Evolutionary conservation across 108 stramenopile genomes (phyloP).

Genomic region (Cylindrotheca closterium): DNA sequence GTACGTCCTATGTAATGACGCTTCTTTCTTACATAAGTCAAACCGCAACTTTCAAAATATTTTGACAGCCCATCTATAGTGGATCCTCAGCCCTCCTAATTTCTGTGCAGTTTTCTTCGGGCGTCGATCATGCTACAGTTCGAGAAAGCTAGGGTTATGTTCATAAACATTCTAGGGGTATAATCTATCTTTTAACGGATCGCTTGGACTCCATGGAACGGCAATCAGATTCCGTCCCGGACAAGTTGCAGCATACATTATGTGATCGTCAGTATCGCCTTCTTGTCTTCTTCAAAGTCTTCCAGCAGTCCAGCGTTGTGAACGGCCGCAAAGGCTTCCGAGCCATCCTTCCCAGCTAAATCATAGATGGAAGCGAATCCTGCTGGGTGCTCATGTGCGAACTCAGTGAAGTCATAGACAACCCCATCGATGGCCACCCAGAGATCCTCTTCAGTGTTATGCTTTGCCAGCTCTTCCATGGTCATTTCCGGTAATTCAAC

Average conservation of each 20-base stretch:
- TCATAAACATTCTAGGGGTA: too few relatives aligned
- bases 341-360: conserved; percentile 84
- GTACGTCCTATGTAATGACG: not conserved
- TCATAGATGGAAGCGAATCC: conserved; percentile 80
- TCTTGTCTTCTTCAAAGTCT: conserved; percentile 72
- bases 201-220: too few relatives aligned
- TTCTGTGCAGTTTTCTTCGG: not conserved
- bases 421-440: conserved; percentile 88
- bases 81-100: conserved; percentile 11
- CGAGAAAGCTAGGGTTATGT: too few relatives aligned
- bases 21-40: conserved; percentile 8
- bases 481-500: conserved; percentile 47
- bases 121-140: not conserved
- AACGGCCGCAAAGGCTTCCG: conserved; percentile 80
- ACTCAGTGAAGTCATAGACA: conserved; percentile 91
- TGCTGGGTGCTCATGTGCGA: conserved; percentile 90
- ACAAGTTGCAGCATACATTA: too few relatives aligned
- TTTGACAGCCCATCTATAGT: conserved; percentile 25
- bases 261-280: conserved; percentile 42
- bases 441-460: conserved; percentile 79
- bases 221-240: too few relatives aligned
- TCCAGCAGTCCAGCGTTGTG: conserved; percentile 80
- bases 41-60: conserved; percentile 25
- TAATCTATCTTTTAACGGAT: too few relatives aligned
- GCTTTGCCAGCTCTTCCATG: conserved; percentile 62